Evolutionary conservation across 2,329 filamentous ascomycete genomes (phyloP), one percentile per base, ranked within the genome.

Genomic region (Boeremia exigua): DNA sequence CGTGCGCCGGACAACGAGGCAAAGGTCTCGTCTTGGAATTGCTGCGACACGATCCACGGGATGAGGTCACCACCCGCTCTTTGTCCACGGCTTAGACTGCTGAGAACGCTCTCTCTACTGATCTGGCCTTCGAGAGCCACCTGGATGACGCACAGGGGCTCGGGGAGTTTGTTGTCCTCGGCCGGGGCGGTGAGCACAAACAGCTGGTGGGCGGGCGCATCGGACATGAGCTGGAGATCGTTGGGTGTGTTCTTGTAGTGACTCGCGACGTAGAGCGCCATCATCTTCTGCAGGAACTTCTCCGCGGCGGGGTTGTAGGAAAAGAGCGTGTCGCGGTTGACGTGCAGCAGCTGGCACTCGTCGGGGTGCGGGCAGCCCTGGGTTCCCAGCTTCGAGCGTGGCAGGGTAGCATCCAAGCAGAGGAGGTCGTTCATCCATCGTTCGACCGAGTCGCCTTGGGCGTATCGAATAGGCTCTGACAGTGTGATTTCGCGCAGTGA

Each of bases 201-300:
- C 6, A 99, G 85, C 74, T 98, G 93, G 76, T 99, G 95, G 0
- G 95, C 94, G 1, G 95, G 95, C 1, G 95, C 95, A 76, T 99
- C 95, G 59, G 92, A 96, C 92, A 99, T 96, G 54, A 99, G 85
- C 75, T 98, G 95, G n/a, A 99, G 83, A 69, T 99, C 95, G 68
- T 99, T 96, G 0, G 95, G 95, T 0, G 93, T 92, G 78, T 99
- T 99, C 78, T 98, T 98, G 82, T 99, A 97, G 76, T 96, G 92
- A 66, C 92, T 96, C 27, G 95, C 92, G 27, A 99, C 96, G 68
- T 98, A 99, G 2, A 99, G 84, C 0, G 93, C 92, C 78, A 99
- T 94, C 92, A 99, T 97, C 68, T 96, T 92, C 74, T 99, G 95
- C 51, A 99, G 79, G 78, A 99, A 98, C 71, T 93, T 95, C 75